A percentile compares a stretch with the other conserved stretches of the same genome.
phyloP scores from a whole-genome alignment of 495 filamentous ascomycete genomes.

The Penicillium atrosanguineum region DNA sequence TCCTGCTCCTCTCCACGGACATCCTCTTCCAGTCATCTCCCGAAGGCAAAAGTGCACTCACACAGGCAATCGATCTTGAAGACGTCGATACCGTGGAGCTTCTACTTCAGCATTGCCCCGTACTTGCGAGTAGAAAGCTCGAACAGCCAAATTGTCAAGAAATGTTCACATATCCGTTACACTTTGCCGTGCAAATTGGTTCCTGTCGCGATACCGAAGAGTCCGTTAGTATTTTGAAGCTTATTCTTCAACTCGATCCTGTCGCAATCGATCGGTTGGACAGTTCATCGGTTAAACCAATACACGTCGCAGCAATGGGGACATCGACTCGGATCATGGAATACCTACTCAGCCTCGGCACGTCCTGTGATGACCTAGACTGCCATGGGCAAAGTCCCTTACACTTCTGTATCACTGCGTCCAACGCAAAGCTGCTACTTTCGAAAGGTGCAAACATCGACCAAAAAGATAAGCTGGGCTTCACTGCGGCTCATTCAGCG shows the following conservation, averaged over 20 bases:
- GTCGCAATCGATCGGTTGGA: constrained; percentile 7
- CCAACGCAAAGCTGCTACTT: constrained; percentile 15
- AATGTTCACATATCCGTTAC: constrained; percentile 18
- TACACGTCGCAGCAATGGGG: constrained; percentile 11
- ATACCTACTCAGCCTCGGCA: constrained; percentile 17
- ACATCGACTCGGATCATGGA: constrained; percentile 10
- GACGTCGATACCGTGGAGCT: constrained; percentile 15
- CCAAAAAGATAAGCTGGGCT: constrained; percentile 14
- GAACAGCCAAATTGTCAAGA: constrained; percentile 7
- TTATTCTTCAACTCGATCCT: constrained; percentile 12
- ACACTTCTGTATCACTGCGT: constrained; percentile 15
- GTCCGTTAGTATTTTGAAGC: constrained; percentile 16
- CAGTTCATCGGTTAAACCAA: constrained; percentile 5
- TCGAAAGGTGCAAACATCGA: constrained; percentile 13
- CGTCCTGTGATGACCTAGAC: constrained; percentile 13
- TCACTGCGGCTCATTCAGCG: constrained; percentile 20
- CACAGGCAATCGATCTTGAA: constrained; percentile 26
- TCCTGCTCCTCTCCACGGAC: constrained; percentile 5
- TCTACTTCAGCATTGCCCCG: constrained; percentile 8
- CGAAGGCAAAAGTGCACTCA: constrained; percentile 21
- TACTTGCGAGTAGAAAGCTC: constrained; percentile 6
- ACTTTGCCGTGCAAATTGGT: constrained; percentile 24
- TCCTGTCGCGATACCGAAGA: constrained; percentile 18
- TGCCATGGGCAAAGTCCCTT: constrained; percentile 9
- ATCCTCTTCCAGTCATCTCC: constrained; percentile 8